phyloP scores from a whole-genome alignment of 768 basidiomycete species.

The Psilocybe tampanensis region DNA sequence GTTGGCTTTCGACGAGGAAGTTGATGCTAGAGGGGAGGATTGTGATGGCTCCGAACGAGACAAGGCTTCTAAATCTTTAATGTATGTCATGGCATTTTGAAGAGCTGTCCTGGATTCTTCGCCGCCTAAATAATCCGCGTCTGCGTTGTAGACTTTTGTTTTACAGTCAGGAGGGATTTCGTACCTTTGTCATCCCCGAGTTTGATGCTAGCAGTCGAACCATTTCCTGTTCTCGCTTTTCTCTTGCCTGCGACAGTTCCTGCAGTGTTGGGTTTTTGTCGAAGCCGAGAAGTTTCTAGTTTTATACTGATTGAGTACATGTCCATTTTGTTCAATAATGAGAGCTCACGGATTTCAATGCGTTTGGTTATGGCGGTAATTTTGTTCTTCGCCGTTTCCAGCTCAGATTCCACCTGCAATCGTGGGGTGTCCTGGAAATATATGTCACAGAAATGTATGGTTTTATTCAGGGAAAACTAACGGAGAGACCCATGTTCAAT shows the following conservation, averaged over 20 bases:
- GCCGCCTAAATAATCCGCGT: constrained; percentile 22
- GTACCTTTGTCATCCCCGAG: constrained; percentile 42
- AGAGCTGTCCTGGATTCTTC: constrained; percentile 79
- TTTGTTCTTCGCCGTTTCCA: constrained; percentile 73
- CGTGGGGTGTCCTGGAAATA: constrained; percentile 60
- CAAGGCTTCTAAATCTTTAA: constrained; percentile 57
- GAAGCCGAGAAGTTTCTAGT: constrained; percentile 33
- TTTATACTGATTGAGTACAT: constrained; percentile 4
- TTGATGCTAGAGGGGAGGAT: constrained; percentile 36
- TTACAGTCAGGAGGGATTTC: neutral
- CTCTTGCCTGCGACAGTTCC: constrained; percentile 14
- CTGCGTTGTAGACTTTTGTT: neutral
- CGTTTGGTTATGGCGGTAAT: constrained; percentile 66
- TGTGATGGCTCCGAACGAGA: constrained; percentile 36
- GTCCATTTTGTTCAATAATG: neutral
- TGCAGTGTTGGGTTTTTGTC: constrained; percentile 12
- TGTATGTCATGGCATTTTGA: constrained; percentile 59
- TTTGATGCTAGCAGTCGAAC: constrained; percentile 19
- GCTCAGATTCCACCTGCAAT: constrained; percentile 72
- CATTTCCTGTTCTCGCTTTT: constrained; percentile 14
- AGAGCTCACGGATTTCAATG: constrained; percentile 54
- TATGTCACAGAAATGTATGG: neutral
- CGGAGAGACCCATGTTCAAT: constrained; percentile 65
- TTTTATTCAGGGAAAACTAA: constrained; percentile 27
- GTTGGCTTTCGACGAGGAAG: constrained; percentile 31